Percentiles rank a stretch among this genome's conserved stretches.
Evolutionary conservation across 208 protist species (phyloP).

Genomic region (Wallacemonas collosoma): DNA sequence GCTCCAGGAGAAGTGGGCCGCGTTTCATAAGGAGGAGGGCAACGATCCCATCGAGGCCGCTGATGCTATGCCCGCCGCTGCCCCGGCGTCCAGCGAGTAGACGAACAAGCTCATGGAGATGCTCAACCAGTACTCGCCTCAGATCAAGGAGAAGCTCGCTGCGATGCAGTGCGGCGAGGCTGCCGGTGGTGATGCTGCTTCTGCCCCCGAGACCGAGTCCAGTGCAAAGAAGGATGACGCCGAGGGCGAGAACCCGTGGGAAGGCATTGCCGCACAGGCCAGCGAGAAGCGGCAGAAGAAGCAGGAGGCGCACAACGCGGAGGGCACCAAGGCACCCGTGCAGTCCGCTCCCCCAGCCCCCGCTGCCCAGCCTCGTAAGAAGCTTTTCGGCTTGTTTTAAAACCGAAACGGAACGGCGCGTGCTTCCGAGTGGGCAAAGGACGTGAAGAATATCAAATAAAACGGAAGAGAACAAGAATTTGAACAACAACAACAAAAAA

Average conservation of each 20-base stretch:
- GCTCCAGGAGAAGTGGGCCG: conserved; percentile 17
- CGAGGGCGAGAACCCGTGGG: neutral
- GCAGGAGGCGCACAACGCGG: neutral
- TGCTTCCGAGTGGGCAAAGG: too few species aligned
- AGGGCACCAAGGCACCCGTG: conserved; percentile 8
- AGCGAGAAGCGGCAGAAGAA: neutral
- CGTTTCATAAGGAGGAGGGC: conserved; percentile 14
- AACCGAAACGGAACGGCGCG: too few species aligned
- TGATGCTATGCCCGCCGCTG: neutral
- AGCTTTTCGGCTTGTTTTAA: conserved; percentile 17
- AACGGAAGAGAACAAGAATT: too few species aligned
- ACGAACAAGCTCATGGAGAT: conserved; percentile 15
- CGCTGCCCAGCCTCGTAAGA: conserved; percentile 9
- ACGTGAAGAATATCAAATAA: too few species aligned
- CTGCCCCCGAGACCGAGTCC: neutral
- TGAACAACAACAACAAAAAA: too few species aligned
- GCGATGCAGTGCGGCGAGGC: conserved; percentile 7
- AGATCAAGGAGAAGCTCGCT: conserved; percentile 13
- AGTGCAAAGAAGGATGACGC: neutral
- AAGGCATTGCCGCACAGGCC: neutral
- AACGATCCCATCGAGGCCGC: conserved; percentile 16
- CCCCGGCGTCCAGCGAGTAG: conserved; percentile 13
- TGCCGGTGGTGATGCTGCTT: neutral
- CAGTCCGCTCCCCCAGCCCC: neutral
- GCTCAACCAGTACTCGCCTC: conserved; percentile 5